Percentiles rank a stretch among this genome's conserved stretches.
Conservation (phyloP, 208 protist species). For the Leishmania martiniquensis region DNA sequence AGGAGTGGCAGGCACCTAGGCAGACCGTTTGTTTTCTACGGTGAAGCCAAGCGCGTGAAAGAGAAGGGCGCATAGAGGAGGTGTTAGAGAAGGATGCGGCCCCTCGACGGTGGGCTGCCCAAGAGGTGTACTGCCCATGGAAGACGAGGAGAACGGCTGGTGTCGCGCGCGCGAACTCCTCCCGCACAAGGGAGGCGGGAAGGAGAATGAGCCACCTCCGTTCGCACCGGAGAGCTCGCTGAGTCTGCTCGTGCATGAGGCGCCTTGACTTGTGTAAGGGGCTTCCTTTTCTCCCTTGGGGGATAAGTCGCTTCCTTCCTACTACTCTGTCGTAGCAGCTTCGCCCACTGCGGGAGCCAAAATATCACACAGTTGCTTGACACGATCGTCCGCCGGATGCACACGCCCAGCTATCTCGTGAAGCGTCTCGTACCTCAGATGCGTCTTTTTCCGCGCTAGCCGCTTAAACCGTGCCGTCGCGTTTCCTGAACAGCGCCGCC, state of each 20-base stretch:
- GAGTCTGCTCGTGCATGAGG: background rate
- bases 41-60: background rate
- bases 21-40: background rate
- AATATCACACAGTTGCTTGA: slow-evolving; percentile 26
- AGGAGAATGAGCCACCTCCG: background rate
- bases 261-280: background rate
- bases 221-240: background rate
- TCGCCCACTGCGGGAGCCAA: slow-evolving; percentile 33
- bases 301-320: background rate
- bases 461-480: slow-evolving; percentile 33
- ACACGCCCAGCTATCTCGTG: slow-evolving; percentile 33
- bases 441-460: slow-evolving; percentile 47
- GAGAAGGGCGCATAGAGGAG: background rate
- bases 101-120: background rate
- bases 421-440: slow-evolving; percentile 56
- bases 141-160: background rate
- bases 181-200: background rate
- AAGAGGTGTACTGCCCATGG: background rate
- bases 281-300: background rate
- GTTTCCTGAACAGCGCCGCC: background rate
- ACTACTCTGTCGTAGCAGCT: background rate
- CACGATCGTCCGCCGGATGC: slow-evolving; percentile 9
- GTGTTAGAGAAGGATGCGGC: background rate
- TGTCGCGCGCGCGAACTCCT: background rate
- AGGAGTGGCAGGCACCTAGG: background rate